Evolutionary conservation across 192 early-diverging fungal genomes (phyloP), one percentile per base, ranked within the genome.

Genomic region (Radiomyces spectabilis): DNA sequence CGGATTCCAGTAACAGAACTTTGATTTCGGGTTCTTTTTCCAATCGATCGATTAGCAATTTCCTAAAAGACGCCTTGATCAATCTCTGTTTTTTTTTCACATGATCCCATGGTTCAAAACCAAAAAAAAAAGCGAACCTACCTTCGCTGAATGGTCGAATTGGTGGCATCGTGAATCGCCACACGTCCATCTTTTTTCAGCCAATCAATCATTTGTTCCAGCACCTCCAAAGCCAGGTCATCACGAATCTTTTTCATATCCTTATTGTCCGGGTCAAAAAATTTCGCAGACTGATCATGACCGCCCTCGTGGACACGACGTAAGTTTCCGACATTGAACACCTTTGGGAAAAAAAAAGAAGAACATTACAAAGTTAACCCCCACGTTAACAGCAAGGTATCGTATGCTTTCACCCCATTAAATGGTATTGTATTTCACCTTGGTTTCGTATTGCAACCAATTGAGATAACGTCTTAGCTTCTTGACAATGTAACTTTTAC

Each of bases 271-370:
- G 93, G 88, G 53, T 97, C 96, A 66, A 98, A 98, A 61, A 98
- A 98, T n/a, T 72, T 66, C 34, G 88, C 83, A 48, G 87, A 85
- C 49, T 96, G 93, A 6, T 55, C 69, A 34, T 59, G 59, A 30
- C 78, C 76, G 2, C 74, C 74, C 41, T 55, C 37, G 13, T 46
- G 29, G 35, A 86, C 81, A 50, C 96, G 82, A 41, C 96, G 77
- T 8, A 87, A 75, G 74, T 96, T 96, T 55, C 96, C 96, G 4
- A 99, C 96, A 57, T 99, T 99, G 63, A 99, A 94, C 10, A 93
- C 75, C 68, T 81, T 70, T 27, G 63, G 62, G 40, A 68, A 72
- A 59, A 65, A 82, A 47, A 47, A 13, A n/a, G 72, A 47, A 47
- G n/a, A 12, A 47, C 35, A 37, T 37, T 37, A 69, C 41, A 61